phyloP scores from a whole-genome alignment of 2,329 filamentous ascomycete genomes.

The Phoma sp. region DNA sequence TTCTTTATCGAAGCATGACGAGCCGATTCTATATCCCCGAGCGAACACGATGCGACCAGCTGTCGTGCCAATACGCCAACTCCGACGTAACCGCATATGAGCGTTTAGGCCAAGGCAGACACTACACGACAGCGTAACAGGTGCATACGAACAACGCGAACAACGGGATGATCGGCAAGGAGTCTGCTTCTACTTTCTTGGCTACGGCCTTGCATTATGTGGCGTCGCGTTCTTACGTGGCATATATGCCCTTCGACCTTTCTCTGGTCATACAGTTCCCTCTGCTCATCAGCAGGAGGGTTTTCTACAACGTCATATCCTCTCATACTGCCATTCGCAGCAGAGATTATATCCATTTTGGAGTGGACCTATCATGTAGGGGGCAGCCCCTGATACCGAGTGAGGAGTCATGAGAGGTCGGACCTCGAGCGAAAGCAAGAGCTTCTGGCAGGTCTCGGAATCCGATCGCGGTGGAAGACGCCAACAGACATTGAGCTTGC shows the following conservation, averaged over 20 bases:
- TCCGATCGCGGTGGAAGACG: slow-evolving; percentile 38
- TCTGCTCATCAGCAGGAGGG: background rate
- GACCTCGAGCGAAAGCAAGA: slow-evolving; percentile 28
- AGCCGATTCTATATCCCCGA: slow-evolving; percentile 11
- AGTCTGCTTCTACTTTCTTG: slow-evolving; percentile 17
- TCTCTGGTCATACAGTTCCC: slow-evolving; percentile 16
- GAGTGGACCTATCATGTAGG: slow-evolving; percentile 35
- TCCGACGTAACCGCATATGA: background rate
- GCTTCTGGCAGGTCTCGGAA: slow-evolving; percentile 30
- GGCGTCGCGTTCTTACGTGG: slow-evolving; percentile 10
- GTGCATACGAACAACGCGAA: background rate
- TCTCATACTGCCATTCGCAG: background rate
- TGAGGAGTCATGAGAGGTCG: slow-evolving; percentile 31
- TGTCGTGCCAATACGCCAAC: slow-evolving; percentile 1
- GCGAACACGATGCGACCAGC: slow-evolving; percentile 11
- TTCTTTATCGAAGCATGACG: slow-evolving; percentile 12
- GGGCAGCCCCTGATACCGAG: slow-evolving; percentile 33
- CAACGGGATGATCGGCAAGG: slow-evolving; percentile 13
- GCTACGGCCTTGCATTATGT: slow-evolving; percentile 8
- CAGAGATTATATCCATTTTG: background rate
- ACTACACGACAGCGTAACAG: background rate
- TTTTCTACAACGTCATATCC: background rate
- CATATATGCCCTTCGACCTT: slow-evolving; percentile 11
- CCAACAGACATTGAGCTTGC: slow-evolving; percentile 40
- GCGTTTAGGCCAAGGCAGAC: background rate